Evolutionary conservation across 495 filamentous ascomycete genomes (phyloP).

Genomic region (Chaetomium fimeti): DNA sequence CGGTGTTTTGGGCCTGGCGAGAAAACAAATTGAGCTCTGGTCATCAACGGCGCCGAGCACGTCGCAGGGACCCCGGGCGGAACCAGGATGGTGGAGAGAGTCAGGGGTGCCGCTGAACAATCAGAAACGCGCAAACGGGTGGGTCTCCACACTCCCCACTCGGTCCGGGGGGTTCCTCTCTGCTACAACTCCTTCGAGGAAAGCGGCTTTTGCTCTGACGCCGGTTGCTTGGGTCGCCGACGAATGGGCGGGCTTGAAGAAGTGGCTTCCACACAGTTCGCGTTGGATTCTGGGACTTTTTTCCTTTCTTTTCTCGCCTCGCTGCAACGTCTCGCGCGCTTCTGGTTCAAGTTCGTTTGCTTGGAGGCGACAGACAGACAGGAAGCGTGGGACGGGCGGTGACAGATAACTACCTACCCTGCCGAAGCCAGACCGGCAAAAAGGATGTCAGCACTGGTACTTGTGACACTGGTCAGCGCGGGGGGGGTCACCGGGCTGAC

Average conservation of each 20-base stretch:
- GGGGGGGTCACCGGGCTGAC: background rate
- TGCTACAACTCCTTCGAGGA: constrained; percentile 13
- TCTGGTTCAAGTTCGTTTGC: background rate
- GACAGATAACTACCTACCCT: constrained; percentile 17
- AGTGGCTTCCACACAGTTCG: background rate
- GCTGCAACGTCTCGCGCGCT: background rate
- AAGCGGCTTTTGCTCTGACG: constrained; percentile 11
- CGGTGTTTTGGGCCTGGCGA: constrained; percentile 24
- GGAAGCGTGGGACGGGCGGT: constrained; percentile 13
- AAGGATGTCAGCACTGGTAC: background rate
- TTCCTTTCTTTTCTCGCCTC: constrained; percentile 9
- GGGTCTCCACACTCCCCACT: constrained; percentile 25
- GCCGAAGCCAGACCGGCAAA: constrained; percentile 10
- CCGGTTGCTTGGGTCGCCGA: constrained; percentile 11
- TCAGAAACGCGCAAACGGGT: constrained; percentile 31
- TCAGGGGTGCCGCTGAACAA: constrained; percentile 28
- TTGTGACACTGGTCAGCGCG: background rate
- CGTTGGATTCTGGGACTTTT: background rate
- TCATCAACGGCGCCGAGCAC: constrained; percentile 28
- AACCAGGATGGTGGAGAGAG: constrained; percentile 30
- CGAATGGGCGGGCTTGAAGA: constrained; percentile 19
- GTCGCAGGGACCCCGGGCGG: constrained; percentile 29
- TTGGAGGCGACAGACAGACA: background rate
- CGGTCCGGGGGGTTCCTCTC: constrained; percentile 24
- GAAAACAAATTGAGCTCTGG: constrained; percentile 31